phyloP scores from a whole-genome alignment of 768 basidiomycete genomes.

The Cystofilobasidium capitatum region DNA sequence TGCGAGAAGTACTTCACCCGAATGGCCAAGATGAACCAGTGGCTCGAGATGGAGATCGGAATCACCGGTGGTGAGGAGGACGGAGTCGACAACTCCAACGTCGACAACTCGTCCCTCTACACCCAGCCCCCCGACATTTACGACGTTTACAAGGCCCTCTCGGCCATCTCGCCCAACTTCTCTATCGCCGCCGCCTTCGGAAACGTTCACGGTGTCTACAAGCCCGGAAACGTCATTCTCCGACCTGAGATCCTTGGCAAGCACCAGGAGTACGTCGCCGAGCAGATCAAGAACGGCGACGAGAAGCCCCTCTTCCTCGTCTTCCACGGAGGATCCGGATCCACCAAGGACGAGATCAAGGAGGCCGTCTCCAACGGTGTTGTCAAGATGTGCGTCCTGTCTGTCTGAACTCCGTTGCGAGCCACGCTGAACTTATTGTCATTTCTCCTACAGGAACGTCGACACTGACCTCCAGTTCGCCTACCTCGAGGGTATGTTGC shows the following conservation, averaged over 20 bases:
- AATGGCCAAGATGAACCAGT: slow-evolving; percentile 81
- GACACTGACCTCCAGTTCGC: slow-evolving; percentile 94
- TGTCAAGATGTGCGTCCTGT: slow-evolving; percentile 68
- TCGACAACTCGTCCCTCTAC: slow-evolving; percentile 88
- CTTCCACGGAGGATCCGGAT: slow-evolving; percentile 99
- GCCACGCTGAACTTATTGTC: too few relatives aligned
- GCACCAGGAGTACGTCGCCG: slow-evolving; percentile 69
- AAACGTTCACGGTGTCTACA: slow-evolving; percentile 51
- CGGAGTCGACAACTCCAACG: slow-evolving; percentile 92
- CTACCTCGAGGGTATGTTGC: slow-evolving; percentile 76
- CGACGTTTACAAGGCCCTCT: slow-evolving; percentile 79
- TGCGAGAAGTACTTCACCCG: slow-evolving; percentile 93
- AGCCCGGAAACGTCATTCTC: slow-evolving; percentile 87
- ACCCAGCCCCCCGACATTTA: slow-evolving; percentile 95
- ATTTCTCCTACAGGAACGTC: too few relatives aligned
- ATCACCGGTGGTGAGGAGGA: slow-evolving; percentile 96
- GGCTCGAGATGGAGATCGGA: slow-evolving; percentile 99
- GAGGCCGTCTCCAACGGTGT: slow-evolving; percentile 86
- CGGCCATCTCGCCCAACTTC: slow-evolving; percentile 79
- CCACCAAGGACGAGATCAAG: slow-evolving; percentile 86
- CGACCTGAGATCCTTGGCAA: slow-evolving; percentile 82
- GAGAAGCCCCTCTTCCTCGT: slow-evolving; percentile 92
- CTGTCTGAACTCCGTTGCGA: too few relatives aligned
- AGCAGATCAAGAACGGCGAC: slow-evolving; percentile 51
- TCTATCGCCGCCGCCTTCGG: slow-evolving; percentile 93